A percentile compares a stretch with the other conserved stretches of the same genome.
phyloP scores from a whole-genome alignment of 108 stramenopile genomes.

The Discostella pseudostelligera region DNA sequence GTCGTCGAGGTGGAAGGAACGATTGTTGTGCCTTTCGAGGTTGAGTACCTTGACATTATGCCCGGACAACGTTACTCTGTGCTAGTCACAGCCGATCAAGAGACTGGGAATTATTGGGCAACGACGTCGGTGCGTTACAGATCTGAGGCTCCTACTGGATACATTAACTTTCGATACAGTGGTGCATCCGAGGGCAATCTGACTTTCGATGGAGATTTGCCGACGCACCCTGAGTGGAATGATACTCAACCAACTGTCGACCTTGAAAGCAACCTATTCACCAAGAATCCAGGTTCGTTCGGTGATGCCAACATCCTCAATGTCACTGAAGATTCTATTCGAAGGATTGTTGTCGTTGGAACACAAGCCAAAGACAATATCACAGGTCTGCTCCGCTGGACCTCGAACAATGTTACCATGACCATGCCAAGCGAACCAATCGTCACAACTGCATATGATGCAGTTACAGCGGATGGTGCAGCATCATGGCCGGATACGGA shows the following conservation, averaged over 20 bases:
- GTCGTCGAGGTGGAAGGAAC: slow-evolving; percentile 54
- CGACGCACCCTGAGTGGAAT: slow-evolving; percentile 30
- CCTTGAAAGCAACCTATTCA: slow-evolving; percentile 27
- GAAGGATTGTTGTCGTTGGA: slow-evolving; percentile 29
- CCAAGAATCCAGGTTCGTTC: slow-evolving; percentile 21
- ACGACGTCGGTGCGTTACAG: slow-evolving; percentile 34
- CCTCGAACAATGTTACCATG: slow-evolving; percentile 25
- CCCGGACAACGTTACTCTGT: slow-evolving; percentile 45
- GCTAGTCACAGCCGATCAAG: slow-evolving; percentile 39
- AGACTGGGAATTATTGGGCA: slow-evolving; percentile 35
- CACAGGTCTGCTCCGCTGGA: slow-evolving; percentile 23
- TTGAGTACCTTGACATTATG: slow-evolving; percentile 34
- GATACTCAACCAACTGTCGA: slow-evolving; percentile 18
- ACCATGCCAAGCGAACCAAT: slow-evolving; percentile 1
- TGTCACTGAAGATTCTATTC: slow-evolving; percentile 22
- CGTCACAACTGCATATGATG: slow-evolving; percentile 29
- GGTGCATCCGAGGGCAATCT: slow-evolving; percentile 14
- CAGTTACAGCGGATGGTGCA: slow-evolving; percentile 18
- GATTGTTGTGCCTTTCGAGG: slow-evolving; percentile 33
- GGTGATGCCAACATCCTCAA: slow-evolving; percentile 23
- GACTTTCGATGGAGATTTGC: slow-evolving; percentile 21
- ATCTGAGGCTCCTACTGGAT: slow-evolving; percentile 16
- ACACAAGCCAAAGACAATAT: slow-evolving; percentile 25
- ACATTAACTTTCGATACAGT: slow-evolving; percentile 19
- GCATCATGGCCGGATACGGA: slow-evolving; percentile 29